A percentile compares a stretch with the other conserved stretches of the same genome.
Evolutionary conservation across 805 yeast genomes (phyloP).

Genomic region (Yarrowia sp.): DNA sequence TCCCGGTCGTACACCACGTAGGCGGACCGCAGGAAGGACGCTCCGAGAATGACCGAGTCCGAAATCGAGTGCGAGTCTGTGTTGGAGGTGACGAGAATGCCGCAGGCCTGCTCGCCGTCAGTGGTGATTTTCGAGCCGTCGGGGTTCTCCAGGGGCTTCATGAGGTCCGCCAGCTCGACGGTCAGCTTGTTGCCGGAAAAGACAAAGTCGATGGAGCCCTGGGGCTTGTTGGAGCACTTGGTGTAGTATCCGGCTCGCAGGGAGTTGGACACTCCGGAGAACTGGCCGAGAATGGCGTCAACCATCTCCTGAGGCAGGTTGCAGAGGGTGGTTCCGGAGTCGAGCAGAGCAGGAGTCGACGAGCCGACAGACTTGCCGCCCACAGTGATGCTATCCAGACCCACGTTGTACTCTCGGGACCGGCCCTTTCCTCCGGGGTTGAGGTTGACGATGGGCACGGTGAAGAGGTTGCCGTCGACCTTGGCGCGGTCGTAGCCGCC

Average conservation of each 20-base stretch:
- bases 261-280: conserved; percentile 68
- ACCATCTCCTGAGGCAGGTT: conserved; percentile 53
- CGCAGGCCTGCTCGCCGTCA: conserved; percentile 37
- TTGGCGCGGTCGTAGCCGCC: conserved; percentile 44
- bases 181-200: conserved; percentile 93
- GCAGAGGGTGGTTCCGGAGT: conserved; percentile 61
- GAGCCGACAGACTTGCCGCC: conserved; percentile 36
- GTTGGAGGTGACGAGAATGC: conserved; percentile 61
- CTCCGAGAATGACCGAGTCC: conserved; percentile 57
- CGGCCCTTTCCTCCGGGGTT: conserved; percentile 44
- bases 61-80: conserved; percentile 40
- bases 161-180: conserved; percentile 76
- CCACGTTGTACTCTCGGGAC: conserved; percentile 34
- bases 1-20: conserved; percentile 73
- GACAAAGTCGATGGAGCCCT: conserved; percentile 68
- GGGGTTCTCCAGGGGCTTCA: conserved; percentile 43
- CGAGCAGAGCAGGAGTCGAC: conserved; percentile 50
- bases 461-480: conserved; percentile 41
- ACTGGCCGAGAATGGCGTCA: conserved; percentile 44
- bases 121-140: conserved; percentile 35
- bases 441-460: conserved; percentile 51
- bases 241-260: conserved; percentile 52
- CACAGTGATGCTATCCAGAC: conserved; percentile 40
- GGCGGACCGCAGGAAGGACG: conserved; percentile 65
- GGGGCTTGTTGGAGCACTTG: conserved; percentile 34